phyloP scores from a whole-genome alignment of 169 alveolate genomes.

The Eimeria maxima region DNA sequence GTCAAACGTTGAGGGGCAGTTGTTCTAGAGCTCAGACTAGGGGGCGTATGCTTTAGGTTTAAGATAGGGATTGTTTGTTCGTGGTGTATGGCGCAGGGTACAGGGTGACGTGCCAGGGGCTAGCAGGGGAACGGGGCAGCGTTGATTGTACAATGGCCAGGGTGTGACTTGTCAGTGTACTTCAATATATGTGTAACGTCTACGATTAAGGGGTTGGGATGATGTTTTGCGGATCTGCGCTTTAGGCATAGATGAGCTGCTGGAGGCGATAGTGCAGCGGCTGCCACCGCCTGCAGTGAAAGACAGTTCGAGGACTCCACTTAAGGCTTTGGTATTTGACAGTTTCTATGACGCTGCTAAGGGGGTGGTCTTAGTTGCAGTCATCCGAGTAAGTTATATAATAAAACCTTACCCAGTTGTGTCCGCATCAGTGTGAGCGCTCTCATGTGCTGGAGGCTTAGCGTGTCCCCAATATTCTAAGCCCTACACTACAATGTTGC shows the following conservation, averaged over 20 bases:
- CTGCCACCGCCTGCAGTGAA: constrained; percentile 92
- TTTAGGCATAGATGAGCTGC: constrained; percentile 90
- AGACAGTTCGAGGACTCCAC: constrained; percentile 84
- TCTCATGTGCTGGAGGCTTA: background rate
- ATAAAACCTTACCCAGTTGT: background rate
- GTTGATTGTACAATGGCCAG: background rate
- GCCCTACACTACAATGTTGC: background rate
- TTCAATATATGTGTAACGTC: background rate
- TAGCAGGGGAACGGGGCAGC: background rate
- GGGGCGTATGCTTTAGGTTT: background rate
- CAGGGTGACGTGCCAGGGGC: background rate
- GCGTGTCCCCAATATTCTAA: background rate
- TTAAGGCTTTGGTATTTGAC: constrained; percentile 95
- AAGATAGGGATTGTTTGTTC: background rate
- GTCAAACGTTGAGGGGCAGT: background rate
- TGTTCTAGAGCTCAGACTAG: background rate
- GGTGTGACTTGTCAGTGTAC: background rate
- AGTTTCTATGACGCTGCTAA: constrained; percentile 93
- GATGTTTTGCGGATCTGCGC: background rate
- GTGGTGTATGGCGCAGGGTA: background rate
- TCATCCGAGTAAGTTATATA: constrained; percentile 83
- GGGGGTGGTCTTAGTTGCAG: constrained; percentile 94
- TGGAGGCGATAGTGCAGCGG: constrained; percentile 89
- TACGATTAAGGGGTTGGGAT: background rate
- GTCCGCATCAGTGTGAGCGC: background rate